Percentiles rank a stretch among this genome's conserved stretches.
These are phyloP conservation scores for Platanthera guangdongensis DNA, from an alignment of 106 monocot genomes.

Conservation along the genomic window DNA sequence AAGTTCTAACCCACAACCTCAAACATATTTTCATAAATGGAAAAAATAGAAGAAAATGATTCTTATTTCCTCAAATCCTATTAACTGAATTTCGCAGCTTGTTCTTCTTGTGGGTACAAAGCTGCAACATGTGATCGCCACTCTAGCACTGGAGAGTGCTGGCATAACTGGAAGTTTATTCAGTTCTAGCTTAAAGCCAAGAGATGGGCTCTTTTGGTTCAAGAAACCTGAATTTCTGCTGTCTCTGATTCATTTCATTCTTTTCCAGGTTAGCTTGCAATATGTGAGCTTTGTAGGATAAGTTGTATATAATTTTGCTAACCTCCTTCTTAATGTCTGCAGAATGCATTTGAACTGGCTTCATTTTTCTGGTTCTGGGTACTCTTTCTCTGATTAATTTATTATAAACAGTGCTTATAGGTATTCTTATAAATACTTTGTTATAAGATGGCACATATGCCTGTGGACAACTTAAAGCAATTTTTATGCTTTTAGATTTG, in stretches of 20 bases:
- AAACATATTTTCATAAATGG: background rate
- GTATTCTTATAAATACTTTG: too few species aligned
- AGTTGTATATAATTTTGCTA: background rate
- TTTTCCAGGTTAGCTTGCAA: conserved; percentile 66
- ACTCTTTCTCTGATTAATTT: conserved; percentile 10
- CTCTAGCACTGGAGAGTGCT: conserved; percentile 71
- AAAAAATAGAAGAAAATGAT: background rate
- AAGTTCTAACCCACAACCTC: conserved; percentile 16
- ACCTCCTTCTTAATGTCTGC: conserved; percentile 13
- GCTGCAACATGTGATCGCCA: conserved; percentile 86
- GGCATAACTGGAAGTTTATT: conserved; percentile 29
- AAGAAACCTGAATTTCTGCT: conserved; percentile 88
- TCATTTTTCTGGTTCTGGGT: conserved; percentile 99
- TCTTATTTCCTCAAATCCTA: background rate
- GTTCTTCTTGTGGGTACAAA: conserved; percentile 91
- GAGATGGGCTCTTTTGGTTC: conserved; percentile 96
- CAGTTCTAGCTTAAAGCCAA: conserved; percentile 51
- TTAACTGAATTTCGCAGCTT: conserved; percentile 33
- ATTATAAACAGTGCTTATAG: background rate
- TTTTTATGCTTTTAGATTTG: too few species aligned
- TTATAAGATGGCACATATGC: too few species aligned
- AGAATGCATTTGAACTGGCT: conserved; percentile 98
- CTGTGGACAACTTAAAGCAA: too few species aligned
- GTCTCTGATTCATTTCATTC: conserved; percentile 84
- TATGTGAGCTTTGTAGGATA: background rate